These are phyloP conservation scores for Phytophthora tubulina DNA, from an alignment of 352 stramenopile species.

Conservation along the genomic window DNA sequence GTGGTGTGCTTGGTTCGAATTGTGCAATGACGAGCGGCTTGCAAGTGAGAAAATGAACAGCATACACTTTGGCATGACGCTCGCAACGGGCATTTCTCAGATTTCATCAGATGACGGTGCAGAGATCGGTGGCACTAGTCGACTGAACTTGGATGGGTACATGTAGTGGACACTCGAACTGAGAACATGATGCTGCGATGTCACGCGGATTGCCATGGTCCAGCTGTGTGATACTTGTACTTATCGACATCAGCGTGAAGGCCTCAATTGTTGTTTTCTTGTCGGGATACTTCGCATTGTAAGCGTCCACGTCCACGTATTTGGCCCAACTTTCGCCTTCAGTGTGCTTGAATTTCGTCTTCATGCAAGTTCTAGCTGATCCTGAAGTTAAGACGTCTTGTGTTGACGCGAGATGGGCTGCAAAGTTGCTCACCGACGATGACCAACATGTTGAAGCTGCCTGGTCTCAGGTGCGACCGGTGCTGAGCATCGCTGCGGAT, in stretches of 20 bases:
- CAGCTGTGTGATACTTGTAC: no score
- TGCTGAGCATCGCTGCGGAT: not conserved
- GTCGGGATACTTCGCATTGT: not conserved
- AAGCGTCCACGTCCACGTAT: not conserved
- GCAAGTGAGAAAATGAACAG: conserved; percentile 23
- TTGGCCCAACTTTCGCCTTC: not conserved
- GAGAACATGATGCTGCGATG: conserved; percentile 17
- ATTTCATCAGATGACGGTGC: conserved; percentile 4
- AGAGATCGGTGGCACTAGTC: conserved; percentile 1
- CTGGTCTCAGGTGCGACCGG: not conserved
- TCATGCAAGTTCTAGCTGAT: not conserved
- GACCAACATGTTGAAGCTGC: conserved; percentile 24
- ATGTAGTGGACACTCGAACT: conserved; percentile 20
- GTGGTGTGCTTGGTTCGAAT: not conserved
- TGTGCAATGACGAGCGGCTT: conserved; percentile 24
- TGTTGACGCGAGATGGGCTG: conserved; percentile 20
- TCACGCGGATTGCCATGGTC: conserved; percentile 12
- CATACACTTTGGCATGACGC: conserved; percentile 6
- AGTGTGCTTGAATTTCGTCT: not conserved
- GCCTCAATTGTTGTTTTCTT: no score
- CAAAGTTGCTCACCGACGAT: conserved; percentile 3
- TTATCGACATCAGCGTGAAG: no score
- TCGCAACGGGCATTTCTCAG: conserved; percentile 21
- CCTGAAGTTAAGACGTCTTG: conserved; percentile 11
- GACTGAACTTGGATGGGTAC: not conserved